Evolutionary conservation across 225 moss, liverwort and hornwort genomes (phyloP).

Genomic region (Physcomitrellopsis africana): DNA sequence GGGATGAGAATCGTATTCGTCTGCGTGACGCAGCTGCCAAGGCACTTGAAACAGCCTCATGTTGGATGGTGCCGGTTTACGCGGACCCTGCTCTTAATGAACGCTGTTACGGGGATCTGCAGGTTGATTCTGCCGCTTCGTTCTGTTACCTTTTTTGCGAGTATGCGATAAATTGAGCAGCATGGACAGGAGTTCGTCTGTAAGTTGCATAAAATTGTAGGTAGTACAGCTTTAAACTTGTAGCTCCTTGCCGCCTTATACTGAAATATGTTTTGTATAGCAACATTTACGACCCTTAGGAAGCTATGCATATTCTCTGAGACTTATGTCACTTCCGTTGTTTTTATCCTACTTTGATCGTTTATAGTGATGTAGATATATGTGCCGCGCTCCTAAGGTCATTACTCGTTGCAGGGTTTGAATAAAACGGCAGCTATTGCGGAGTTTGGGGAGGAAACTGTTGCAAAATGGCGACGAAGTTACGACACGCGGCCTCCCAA

Average conservation of each 20-base stretch:
- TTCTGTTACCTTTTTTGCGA: conserved; percentile 1
- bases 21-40: conserved; percentile 96
- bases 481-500: conserved; percentile 93
- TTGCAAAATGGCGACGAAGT: conserved; percentile 87
- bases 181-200: not conserved
- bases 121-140: conserved; percentile 45
- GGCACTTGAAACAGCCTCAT: conserved; percentile 90
- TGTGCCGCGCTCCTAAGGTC: not conserved
- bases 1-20: conserved; percentile 83
- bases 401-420: conserved; percentile 53
- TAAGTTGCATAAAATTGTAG: not conserved
- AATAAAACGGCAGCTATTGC: conserved; percentile 67
- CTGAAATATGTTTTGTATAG: too few relatives aligned
- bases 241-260: not conserved
- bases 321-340: not conserved
- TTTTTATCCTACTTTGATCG: not conserved
- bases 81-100: conserved; percentile 96
- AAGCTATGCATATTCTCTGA: not conserved
- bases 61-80: conserved; percentile 91
- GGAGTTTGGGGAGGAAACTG: conserved; percentile 80
- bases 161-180: not conserved
- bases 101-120: conserved; percentile 94
- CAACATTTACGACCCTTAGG: not conserved
- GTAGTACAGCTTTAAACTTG: not conserved
- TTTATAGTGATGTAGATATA: not conserved